phyloP scores from a whole-genome alignment of 2,329 filamentous ascomycete species.

The Ascochyta lentis region DNA sequence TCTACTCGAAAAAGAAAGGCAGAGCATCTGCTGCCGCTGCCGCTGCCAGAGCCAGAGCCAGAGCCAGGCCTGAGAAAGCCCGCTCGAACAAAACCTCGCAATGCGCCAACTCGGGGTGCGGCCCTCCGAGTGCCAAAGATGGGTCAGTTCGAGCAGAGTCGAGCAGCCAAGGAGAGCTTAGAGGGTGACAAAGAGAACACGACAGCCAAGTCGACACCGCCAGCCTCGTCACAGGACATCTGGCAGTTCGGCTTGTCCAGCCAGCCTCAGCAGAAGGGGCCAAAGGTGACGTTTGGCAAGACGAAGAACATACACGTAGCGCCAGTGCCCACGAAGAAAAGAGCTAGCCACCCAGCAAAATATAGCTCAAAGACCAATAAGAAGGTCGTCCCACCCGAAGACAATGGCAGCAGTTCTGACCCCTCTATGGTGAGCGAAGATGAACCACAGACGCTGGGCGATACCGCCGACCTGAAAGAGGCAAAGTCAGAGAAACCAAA shows the following conservation, averaged over 20 bases:
- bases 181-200: conserved; percentile 30
- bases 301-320: conserved; percentile 22
- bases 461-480: not conserved
- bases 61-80: conserved; percentile 7
- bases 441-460: not conserved
- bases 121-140: not conserved
- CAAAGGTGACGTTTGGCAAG: conserved; percentile 11
- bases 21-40: not conserved
- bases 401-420: not conserved
- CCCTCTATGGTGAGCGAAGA: not conserved
- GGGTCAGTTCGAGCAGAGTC: conserved; percentile 9
- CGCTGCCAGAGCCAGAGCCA: not conserved
- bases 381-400: not conserved
- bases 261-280: conserved; percentile 11
- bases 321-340: not conserved
- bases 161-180: conserved; percentile 15
- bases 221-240: conserved; percentile 2
- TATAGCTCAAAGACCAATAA: not conserved
- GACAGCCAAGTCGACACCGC: not conserved
- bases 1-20: conserved; percentile 6
- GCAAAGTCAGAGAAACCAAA: not conserved
- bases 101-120: not conserved
- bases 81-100: conserved; percentile 1
- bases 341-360: not conserved
- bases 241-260: conserved; percentile 8